These are phyloP conservation scores for Candida tetrigidarum DNA, from an alignment of 1,139 yeast genomes.

Conservation along the genomic window DNA sequence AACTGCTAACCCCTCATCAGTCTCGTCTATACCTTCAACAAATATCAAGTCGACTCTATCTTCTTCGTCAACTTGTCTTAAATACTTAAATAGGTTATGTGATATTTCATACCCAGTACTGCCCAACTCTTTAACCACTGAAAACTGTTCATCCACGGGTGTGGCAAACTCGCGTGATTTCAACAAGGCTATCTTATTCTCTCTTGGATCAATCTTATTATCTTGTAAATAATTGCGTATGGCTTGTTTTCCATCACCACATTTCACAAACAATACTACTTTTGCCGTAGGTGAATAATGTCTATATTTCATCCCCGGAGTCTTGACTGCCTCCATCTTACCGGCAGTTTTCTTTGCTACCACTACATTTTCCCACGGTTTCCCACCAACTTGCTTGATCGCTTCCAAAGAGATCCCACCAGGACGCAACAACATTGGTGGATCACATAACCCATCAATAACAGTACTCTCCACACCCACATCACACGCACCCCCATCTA, in stretches of 20 bases:
- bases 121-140: constrained; percentile 57
- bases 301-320: constrained; percentile 98
- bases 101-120: constrained; percentile 65
- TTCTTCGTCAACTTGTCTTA: constrained; percentile 74
- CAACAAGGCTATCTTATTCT: constrained; percentile 50
- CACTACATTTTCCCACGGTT: constrained; percentile 61
- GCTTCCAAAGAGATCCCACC: constrained; percentile 91
- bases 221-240: constrained; percentile 29
- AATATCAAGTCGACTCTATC: constrained; percentile 62
- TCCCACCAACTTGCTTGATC: constrained; percentile 65
- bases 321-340: constrained; percentile 71
- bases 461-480: constrained; percentile 97
- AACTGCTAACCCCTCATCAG: constrained; percentile 85
- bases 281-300: constrained; percentile 93
- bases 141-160: constrained; percentile 17
- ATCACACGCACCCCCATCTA: constrained; percentile 90
- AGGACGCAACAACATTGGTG: constrained; percentile 90
- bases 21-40: constrained; percentile 73
- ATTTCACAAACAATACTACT: constrained; percentile 68
- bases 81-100: constrained; percentile 66
- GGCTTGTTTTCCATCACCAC: constrained; percentile 47
- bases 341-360: constrained; percentile 72
- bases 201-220: constrained; percentile 18
- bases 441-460: constrained; percentile 80
- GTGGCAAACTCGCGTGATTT: constrained; percentile 38